phyloP scores from a whole-genome alignment of 306 rosid species.

The Luffa acutangula region DNA sequence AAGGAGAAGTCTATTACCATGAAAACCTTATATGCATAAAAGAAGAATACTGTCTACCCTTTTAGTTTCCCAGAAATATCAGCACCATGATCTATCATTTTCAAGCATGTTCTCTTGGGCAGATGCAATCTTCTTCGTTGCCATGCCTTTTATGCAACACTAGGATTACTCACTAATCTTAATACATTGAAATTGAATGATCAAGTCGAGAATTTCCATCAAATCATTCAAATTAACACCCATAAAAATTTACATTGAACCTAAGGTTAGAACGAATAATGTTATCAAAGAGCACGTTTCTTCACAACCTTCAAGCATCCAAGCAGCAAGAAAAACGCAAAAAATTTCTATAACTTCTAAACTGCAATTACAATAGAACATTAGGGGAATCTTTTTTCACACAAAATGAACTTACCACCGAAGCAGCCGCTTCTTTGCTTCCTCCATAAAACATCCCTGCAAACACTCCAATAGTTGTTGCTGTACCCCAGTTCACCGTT shows the following conservation, averaged over 20 bases:
- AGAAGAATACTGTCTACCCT: not conserved
- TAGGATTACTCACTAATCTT: not conserved
- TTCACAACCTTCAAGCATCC: not conserved
- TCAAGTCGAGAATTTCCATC: not conserved
- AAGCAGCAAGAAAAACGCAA: not conserved
- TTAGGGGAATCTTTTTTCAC: not conserved
- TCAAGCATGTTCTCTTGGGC: not conserved
- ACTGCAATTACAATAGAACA: not conserved
- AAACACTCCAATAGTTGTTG: constrained; percentile 76
- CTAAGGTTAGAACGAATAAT: not conserved
- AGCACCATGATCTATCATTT: not conserved
- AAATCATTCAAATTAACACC: not conserved
- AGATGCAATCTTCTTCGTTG: not conserved
- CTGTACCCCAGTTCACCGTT: constrained; percentile 76
- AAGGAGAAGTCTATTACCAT: not conserved
- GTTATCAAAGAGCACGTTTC: not conserved
- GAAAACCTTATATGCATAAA: not conserved
- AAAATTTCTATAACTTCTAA: not conserved
- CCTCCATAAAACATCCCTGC: constrained; percentile 95
- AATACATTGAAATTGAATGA: not conserved
- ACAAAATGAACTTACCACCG: constrained; percentile 54
- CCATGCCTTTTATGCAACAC: not conserved
- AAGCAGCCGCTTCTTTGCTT: constrained; percentile 91
- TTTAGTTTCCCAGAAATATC: not conserved
- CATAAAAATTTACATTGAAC: not conserved